A percentile compares a stretch with the other conserved stretches of the same genome.
phyloP scores from a whole-genome alignment of 169 alveolate genomes.

The Cryptosporidium meleagridis region DNA sequence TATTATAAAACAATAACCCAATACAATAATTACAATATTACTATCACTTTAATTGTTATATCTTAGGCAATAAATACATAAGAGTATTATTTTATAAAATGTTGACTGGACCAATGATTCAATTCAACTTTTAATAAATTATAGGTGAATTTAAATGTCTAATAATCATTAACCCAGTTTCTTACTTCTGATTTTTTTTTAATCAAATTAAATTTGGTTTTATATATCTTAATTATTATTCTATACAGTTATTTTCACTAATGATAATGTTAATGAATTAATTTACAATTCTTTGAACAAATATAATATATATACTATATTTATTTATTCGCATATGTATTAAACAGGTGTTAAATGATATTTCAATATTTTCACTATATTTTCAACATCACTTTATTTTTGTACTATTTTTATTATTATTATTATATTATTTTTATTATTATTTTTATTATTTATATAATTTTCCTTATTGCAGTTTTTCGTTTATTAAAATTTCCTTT shows the following conservation, averaged over 20 bases:
- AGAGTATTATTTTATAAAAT: neutral
- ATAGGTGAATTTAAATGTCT: neutral
- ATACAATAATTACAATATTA: neutral
- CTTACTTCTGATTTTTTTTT: neutral
- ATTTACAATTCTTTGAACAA: neutral
- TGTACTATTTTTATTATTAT: too few relatives aligned
- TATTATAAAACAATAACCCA: neutral
- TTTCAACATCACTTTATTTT: neutral
- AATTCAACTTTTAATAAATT: neutral
- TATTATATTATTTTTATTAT: too few relatives aligned
- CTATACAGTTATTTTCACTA: neutral
- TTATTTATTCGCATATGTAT: too few relatives aligned
- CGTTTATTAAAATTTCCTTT: neutral
- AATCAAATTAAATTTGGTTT: neutral
- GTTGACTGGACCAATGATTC: neutral
- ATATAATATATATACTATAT: too few relatives aligned
- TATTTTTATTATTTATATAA: too few relatives aligned
- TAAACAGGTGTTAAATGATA: too few relatives aligned
- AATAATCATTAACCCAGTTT: constrained; percentile 2
- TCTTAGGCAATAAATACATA: neutral
- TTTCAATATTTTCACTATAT: too few relatives aligned
- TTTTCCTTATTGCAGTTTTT: neutral
- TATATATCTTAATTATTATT: neutral
- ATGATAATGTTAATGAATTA: neutral
- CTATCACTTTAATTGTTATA: neutral